phyloP scores from a whole-genome alignment of 2,329 filamentous ascomycete species.

The Claviceps arundinis region DNA sequence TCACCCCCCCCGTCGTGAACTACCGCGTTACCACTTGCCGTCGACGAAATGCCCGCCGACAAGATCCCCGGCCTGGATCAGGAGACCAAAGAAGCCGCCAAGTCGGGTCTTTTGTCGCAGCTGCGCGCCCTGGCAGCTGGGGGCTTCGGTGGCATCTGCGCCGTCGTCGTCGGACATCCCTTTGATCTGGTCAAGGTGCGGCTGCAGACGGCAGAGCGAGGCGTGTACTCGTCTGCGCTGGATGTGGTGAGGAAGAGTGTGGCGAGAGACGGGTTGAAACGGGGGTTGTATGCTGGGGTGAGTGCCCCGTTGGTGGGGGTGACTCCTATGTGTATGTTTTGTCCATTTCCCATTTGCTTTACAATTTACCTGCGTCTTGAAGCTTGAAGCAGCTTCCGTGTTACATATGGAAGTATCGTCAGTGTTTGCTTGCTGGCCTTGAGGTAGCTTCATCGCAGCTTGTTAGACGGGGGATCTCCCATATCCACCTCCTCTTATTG shows the following conservation, averaged over 20 bases:
- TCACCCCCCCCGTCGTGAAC: too few species aligned
- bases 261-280: slow-evolving; percentile 65
- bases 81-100: slow-evolving; percentile 24
- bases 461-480: too few species aligned
- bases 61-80: slow-evolving; percentile 29
- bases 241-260: slow-evolving; percentile 86
- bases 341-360: neutral
- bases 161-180: slow-evolving; percentile 87
- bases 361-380: too few species aligned
- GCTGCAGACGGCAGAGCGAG: slow-evolving; percentile 87
- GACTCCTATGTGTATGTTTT: slow-evolving; percentile 88
- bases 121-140: slow-evolving; percentile 77
- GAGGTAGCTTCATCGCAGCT: too few species aligned
- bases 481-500: too few species aligned
- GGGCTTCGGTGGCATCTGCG: slow-evolving; percentile 86
- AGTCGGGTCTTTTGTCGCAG: slow-evolving; percentile 31
- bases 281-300: slow-evolving; percentile 92
- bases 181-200: slow-evolving; percentile 98
- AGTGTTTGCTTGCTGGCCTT: too few species aligned
- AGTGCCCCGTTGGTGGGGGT: slow-evolving; percentile 89
- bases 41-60: slow-evolving; percentile 15
- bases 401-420: too few species aligned
- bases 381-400: too few species aligned
- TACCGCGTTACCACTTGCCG: too few species aligned
- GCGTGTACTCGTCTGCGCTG: slow-evolving; percentile 78